Evolutionary conservation across 306 rosid species (phyloP), one percentile per base, ranked within the genome.

Genomic region (Spatholobus suberectus): DNA sequence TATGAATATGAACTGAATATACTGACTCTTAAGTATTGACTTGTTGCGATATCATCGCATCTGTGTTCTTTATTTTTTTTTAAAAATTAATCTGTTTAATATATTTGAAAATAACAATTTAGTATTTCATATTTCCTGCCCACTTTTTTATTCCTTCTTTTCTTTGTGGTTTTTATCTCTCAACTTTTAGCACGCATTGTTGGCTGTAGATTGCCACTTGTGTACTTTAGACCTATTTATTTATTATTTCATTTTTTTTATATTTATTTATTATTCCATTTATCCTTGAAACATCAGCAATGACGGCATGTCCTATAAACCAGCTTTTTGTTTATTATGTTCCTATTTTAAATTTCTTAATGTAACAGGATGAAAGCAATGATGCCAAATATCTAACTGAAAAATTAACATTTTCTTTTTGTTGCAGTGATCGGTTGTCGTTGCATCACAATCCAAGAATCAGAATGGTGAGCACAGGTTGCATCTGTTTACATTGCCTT

Each of bases 271-370:
- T 34, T 44, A 65, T 26, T 65, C 46, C 70, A 8, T 65, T 34
- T n/a, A 70, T 69, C 58, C 62, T 37, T 61, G 49, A 65, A 63
- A 55, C 57, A 73, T 79, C 54, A 34, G 41, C 59, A 55, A 21
- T 14, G 41, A 41, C 14, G 26, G 10, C 32, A 26, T 23, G 62
- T 62, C 75, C 61, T 37, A 34, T 18, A 18, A 54, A 68, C 82
- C 47, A 21, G 43, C 5, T 78, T 71, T 47, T 24, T 23, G n/a
- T 57, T 69, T 75, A 27, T 23, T 23, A n/a, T 38, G 41, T 65
- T 65, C 13, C 40, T 24, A 12, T 47, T 68, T 49, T 17, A 37
- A 47, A 35, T 63, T 65, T 41, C 12, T 58, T 23, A 26, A 52
- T 65, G 38, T 32, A 54, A 51, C 5, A 74, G 17, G 35, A 38